Evolutionary conservation across 163 green algal genomes (phyloP).

Genomic region (Scenedesmus sp.): DNA sequence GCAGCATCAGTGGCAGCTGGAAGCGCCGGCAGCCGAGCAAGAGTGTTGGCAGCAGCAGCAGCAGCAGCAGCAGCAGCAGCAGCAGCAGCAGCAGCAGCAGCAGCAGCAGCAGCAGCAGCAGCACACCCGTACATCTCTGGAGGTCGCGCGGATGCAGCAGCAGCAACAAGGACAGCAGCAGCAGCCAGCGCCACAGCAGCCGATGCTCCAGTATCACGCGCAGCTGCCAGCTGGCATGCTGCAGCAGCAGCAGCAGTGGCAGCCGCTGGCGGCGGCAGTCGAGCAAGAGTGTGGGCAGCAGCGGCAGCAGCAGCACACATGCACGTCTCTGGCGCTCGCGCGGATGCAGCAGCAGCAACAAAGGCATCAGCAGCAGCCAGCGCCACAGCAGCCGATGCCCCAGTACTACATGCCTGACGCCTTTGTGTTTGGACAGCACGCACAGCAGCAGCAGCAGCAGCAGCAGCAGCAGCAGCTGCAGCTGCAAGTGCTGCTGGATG

Average conservation of each 20-base stretch:
- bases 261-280: no score
- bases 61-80: no score
- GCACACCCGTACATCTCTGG: background rate
- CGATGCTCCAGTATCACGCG: background rate
- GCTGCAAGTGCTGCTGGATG: background rate
- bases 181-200: background rate
- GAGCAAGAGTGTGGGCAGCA: no score
- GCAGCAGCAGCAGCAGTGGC: no score
- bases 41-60: background rate
- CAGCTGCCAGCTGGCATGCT: background rate
- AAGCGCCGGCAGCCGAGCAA: background rate
- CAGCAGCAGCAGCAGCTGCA: no score
- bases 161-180: conserved; percentile 11
- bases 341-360: background rate
- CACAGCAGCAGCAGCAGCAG: no score
- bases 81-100: no score
- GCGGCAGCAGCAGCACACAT: no score
- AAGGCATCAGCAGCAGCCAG: background rate
- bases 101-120: background rate
- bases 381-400: no score
- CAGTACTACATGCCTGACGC: no score
- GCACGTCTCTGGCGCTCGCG: background rate
- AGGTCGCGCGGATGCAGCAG: background rate
- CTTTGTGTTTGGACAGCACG: no score
- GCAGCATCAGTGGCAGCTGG: background rate